Percentiles rank a stretch among this genome's conserved stretches.
Evolutionary conservation across 495 filamentous ascomycete genomes (phyloP).

Genomic region (Penicillium macrosclerotiorum): DNA sequence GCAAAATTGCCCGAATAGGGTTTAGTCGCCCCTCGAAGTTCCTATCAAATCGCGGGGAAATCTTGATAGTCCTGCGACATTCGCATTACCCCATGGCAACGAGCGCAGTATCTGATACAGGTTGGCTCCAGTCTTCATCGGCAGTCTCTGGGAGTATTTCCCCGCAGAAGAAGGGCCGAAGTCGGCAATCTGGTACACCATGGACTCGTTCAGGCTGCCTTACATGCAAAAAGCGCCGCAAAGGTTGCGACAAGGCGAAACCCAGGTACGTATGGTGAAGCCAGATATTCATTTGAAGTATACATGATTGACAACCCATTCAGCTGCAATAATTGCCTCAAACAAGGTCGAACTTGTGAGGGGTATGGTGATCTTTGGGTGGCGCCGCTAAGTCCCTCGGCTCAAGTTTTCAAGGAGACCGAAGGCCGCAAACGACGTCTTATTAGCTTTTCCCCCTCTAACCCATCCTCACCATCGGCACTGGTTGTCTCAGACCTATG

Average conservation of each 20-base stretch:
- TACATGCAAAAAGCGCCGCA: slow-evolving; percentile 45
- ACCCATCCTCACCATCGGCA: slow-evolving; percentile 19
- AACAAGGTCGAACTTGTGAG: slow-evolving; percentile 39
- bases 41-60: slow-evolving; percentile 25
- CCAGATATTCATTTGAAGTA: background rate
- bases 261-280: slow-evolving; percentile 31
- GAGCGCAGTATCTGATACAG: slow-evolving; percentile 14
- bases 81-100: slow-evolving; percentile 14
- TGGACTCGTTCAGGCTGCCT: slow-evolving; percentile 47
- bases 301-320: background rate
- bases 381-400: slow-evolving; percentile 34
- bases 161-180: slow-evolving; percentile 21
- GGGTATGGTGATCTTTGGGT: slow-evolving; percentile 48
- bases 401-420: slow-evolving; percentile 30
- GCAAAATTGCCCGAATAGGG: slow-evolving; percentile 17
- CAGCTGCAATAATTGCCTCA: slow-evolving; percentile 42
- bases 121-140: slow-evolving; percentile 6
- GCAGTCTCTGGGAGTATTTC: slow-evolving; percentile 2
- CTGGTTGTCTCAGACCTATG: slow-evolving; percentile 17
- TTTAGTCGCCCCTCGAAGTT: slow-evolving; percentile 11
- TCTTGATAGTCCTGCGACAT: background rate
- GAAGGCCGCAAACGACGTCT: slow-evolving; percentile 24
- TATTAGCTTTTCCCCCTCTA: slow-evolving; percentile 12
- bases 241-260: slow-evolving; percentile 46
- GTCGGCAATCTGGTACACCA: slow-evolving; percentile 32